Conservation (phyloP, 2,329 filamentous ascomycete genomes). For the Nannizziopsis arthrosporioides region DNA sequence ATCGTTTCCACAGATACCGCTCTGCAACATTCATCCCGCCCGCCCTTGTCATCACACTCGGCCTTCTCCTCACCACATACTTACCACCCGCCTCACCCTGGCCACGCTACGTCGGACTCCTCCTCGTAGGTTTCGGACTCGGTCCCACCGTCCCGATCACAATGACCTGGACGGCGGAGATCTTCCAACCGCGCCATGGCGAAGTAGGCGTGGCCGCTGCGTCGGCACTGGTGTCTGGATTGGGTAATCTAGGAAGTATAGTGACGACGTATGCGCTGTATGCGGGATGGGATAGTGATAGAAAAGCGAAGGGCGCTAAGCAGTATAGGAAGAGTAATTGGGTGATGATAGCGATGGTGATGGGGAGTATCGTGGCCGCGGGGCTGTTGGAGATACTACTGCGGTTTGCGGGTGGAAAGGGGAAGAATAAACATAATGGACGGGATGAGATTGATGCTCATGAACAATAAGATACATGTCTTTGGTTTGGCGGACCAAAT, state of each 20-base stretch:
- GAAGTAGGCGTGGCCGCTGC: slow-evolving; percentile 85
- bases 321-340: slow-evolving; percentile 76
- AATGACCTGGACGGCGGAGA: slow-evolving; percentile 86
- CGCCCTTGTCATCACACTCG: slow-evolving; percentile 66
- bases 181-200: slow-evolving; percentile 79
- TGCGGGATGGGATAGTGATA: slow-evolving; percentile 71
- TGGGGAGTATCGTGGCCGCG: slow-evolving; percentile 57
- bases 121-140: slow-evolving; percentile 81
- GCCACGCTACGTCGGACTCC: slow-evolving; percentile 76
- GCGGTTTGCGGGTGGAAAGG: slow-evolving; percentile 29
- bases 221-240: slow-evolving; percentile 70
- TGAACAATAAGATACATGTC: too few species aligned
- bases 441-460: too few species aligned
- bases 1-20: slow-evolving; percentile 71
- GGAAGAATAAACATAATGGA: background rate
- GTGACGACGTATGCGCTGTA: slow-evolving; percentile 83
- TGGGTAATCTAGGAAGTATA: slow-evolving; percentile 78
- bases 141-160: slow-evolving; percentile 84
- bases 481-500: too few species aligned
- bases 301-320: slow-evolving; percentile 47
- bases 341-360: slow-evolving; percentile 76
- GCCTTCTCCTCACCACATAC: slow-evolving; percentile 68
- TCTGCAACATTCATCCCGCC: slow-evolving; percentile 70
- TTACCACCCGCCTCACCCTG: slow-evolving; percentile 52
- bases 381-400: slow-evolving; percentile 56